Percentiles rank a stretch among this genome's conserved stretches.
These are phyloP conservation scores for Phytopythium sindhum DNA, from an alignment of 352 stramenopile species.

Conservation along the genomic window DNA sequence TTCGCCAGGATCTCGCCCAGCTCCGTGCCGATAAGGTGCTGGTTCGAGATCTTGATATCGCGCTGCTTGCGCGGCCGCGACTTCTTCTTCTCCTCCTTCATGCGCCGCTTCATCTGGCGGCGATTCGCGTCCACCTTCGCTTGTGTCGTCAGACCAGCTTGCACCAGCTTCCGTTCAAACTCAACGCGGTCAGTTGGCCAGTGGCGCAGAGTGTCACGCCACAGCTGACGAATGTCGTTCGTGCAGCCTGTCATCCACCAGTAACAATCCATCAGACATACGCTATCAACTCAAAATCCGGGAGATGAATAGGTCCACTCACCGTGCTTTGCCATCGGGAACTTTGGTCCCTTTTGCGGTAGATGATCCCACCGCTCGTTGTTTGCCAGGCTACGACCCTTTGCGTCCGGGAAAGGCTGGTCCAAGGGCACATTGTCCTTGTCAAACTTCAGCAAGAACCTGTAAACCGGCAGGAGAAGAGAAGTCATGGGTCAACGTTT, in stretches of 20 bases:
- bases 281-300: neutral
- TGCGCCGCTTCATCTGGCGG: constrained; percentile 70
- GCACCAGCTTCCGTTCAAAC: constrained; percentile 79
- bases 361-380: constrained; percentile 74
- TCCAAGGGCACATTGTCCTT: constrained; percentile 79
- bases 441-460: constrained; percentile 85
- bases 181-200: constrained; percentile 74
- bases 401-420: constrained; percentile 70
- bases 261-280: constrained; percentile 5
- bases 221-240: constrained; percentile 84
- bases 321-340: constrained; percentile 80
- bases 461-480: constrained; percentile 4
- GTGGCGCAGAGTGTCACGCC: constrained; percentile 66
- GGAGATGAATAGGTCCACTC: constrained; percentile 1
- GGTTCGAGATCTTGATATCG: constrained; percentile 89
- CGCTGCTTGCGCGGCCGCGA: constrained; percentile 75
- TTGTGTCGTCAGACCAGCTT: constrained; percentile 77
- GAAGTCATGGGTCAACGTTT: neutral
- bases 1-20: constrained; percentile 82
- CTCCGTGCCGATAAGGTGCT: constrained; percentile 84
- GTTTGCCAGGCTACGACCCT: constrained; percentile 49
- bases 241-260: constrained; percentile 44
- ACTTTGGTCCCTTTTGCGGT: constrained; percentile 67
- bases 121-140: constrained; percentile 79
- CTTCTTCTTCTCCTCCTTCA: constrained; percentile 85